Evolutionary conservation across 2,329 filamentous ascomycete species (phyloP).

Genomic region (Fusarium beomiforme): DNA sequence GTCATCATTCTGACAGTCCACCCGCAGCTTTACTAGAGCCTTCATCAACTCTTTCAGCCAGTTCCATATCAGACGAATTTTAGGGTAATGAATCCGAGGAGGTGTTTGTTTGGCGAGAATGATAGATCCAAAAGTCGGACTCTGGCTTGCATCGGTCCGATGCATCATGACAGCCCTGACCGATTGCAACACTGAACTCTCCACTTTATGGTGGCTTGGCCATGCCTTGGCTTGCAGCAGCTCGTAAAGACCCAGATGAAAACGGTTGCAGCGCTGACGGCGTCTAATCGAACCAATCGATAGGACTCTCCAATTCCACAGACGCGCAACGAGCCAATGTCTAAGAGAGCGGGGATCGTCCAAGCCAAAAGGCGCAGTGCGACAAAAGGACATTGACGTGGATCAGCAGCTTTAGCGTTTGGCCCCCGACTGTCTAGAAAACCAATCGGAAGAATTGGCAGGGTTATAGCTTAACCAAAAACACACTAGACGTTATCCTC

Average conservation of each 20-base stretch:
- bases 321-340: slow-evolving; percentile 35
- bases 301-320: slow-evolving; percentile 16
- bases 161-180: slow-evolving; percentile 23
- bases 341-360: slow-evolving; percentile 22
- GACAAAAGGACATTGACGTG: slow-evolving; percentile 48
- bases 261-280: slow-evolving; percentile 30
- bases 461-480: slow-evolving; percentile 34
- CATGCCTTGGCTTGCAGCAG: slow-evolving; percentile 29
- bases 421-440: slow-evolving; percentile 31
- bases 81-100: background rate
- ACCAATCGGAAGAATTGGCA: slow-evolving; percentile 47
- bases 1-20: slow-evolving; percentile 5
- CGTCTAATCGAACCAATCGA: slow-evolving; percentile 48
- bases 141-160: slow-evolving; percentile 24
- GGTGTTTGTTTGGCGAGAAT: slow-evolving; percentile 6
- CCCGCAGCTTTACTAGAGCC: background rate
- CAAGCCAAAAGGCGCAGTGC: slow-evolving; percentile 31
- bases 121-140: slow-evolving; percentile 17
- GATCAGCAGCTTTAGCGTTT: slow-evolving; percentile 44
- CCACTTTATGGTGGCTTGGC: slow-evolving; percentile 30
- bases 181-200: slow-evolving; percentile 16
- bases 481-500: slow-evolving; percentile 20
- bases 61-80: background rate
- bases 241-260: slow-evolving; percentile 23
- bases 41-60: background rate